These are phyloP conservation scores for Globisporangium heterothallicum DNA, from an alignment of 352 stramenopile genomes.

Conservation along the genomic window DNA sequence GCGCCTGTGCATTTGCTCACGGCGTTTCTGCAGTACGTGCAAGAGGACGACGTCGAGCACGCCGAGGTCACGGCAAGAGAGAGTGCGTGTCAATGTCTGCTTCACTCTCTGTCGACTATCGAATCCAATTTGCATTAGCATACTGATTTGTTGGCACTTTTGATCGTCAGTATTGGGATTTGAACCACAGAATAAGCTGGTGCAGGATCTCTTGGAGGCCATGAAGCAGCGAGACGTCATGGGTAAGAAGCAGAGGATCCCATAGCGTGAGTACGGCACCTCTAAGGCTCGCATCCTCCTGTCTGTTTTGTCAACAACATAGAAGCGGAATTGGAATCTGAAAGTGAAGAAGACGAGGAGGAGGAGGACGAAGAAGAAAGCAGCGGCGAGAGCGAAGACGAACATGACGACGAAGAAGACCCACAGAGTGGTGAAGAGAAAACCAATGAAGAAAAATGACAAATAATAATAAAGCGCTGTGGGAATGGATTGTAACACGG, in stretches of 20 bases:
- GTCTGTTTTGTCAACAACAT: too few species aligned
- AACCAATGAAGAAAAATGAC: slow-evolving; percentile 13
- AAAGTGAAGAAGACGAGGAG: slow-evolving; percentile 47
- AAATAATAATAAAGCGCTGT: background rate
- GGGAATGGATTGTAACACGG: too few species aligned
- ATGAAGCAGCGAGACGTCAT: slow-evolving; percentile 58
- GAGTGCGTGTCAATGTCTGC: slow-evolving; percentile 49
- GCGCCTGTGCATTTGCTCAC: slow-evolving; percentile 49
- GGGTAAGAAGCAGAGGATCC: slow-evolving; percentile 15
- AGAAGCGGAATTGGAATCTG: slow-evolving; percentile 33
- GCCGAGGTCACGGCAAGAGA: slow-evolving; percentile 37
- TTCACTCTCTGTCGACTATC: background rate
- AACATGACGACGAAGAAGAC: slow-evolving; percentile 18
- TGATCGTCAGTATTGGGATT: slow-evolving; percentile 39
- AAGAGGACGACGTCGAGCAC: slow-evolving; percentile 50
- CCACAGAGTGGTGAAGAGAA: slow-evolving; percentile 17
- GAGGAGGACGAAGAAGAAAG: slow-evolving; percentile 38
- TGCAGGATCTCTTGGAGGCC: slow-evolving; percentile 52
- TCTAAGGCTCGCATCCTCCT: too few species aligned
- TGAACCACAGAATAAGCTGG: slow-evolving; percentile 59
- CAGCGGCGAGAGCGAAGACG: slow-evolving; percentile 17
- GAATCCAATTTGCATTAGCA: background rate
- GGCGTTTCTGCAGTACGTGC: slow-evolving; percentile 43
- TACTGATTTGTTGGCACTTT: background rate
- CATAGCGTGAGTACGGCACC: background rate